Conservation (phyloP, 257 asterid genomes). For the Gentiana macrophylla region DNA sequence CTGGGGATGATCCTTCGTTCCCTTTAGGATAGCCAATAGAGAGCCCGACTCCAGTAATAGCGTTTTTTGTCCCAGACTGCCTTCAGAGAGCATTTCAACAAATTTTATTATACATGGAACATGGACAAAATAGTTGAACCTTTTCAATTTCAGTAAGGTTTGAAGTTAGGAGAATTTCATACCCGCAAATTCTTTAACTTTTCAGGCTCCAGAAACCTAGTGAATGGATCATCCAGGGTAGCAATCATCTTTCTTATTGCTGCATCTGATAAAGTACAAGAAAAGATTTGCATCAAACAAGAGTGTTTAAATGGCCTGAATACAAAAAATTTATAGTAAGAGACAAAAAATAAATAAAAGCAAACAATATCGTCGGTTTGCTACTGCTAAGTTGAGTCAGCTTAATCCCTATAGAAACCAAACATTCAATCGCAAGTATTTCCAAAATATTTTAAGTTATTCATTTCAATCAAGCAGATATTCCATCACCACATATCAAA, state of each 20-base stretch:
- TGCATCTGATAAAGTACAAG: slow-evolving; percentile 32
- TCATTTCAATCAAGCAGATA: too few relatives aligned
- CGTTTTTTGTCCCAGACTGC: slow-evolving; percentile 92
- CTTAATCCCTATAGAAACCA: too few relatives aligned
- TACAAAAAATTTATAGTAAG: too few relatives aligned
- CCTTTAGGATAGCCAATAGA: slow-evolving; percentile 81
- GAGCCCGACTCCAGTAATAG: slow-evolving; percentile 89
- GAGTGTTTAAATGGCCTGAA: too few relatives aligned
- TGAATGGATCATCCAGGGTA: slow-evolving; percentile 91
- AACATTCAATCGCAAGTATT: too few relatives aligned
- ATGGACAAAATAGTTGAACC: slow-evolving; percentile 8
- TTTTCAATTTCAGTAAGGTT: background rate
- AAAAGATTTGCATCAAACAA: too few relatives aligned
- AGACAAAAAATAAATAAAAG: too few relatives aligned
- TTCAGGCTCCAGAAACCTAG: slow-evolving; percentile 93
- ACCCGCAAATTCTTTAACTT: slow-evolving; percentile 89
- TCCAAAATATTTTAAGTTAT: too few relatives aligned
- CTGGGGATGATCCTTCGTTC: slow-evolving; percentile 52
- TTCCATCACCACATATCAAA: too few relatives aligned
- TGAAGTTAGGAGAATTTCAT: slow-evolving; percentile 14
- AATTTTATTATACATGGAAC: slow-evolving; percentile 17
- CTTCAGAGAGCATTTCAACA: slow-evolving; percentile 53
- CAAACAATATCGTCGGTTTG: too few relatives aligned
- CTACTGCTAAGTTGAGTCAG: too few relatives aligned
- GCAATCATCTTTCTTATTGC: slow-evolving; percentile 94